Evolutionary conservation across 345 rosid species (phyloP), one percentile per base, ranked within the genome.

Genomic region (Melastoma malabathricum): DNA sequence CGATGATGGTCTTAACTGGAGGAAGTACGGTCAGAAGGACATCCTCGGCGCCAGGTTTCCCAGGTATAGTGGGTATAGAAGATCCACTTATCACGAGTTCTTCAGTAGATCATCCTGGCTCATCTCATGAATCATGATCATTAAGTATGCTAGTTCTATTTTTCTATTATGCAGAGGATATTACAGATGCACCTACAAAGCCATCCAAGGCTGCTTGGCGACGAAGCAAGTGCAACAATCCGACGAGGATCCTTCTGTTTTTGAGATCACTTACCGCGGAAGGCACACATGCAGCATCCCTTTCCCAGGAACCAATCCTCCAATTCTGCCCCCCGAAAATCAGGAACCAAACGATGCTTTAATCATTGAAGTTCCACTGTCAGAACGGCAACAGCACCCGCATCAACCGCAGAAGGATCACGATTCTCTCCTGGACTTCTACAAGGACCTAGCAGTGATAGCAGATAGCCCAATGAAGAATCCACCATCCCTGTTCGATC

Each of bases 141-240:
- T 34, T 9, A 9, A 34, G 9, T 7, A 34, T 9, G 41, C 10
- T 12, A 2, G 41, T 34, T 34, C 9, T 9, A 16, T 3, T 12
- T 15, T 13, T 9, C 44, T 9, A 55, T 48, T 18, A 22, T 8
- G 19, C 83, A 89, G 97, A 52, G 92, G 92, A 56, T 89, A 89
- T 51, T 89, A 83, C 57, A 78, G 96, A 64, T 89, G 97, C 70
- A 80, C 83, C 15, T 75, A 83, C 43, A 70, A 94, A 52, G 76
- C 73, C 48, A 59, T 64, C n/a, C 88, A 75, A 62, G 83, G 86
- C 45, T 89, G 97, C 60, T 63, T 69, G 69, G 94, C 97, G 1
- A 89, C 88, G 6, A 89, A 86, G 72, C 86, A 86, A 68, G 89
- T 89, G 43, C 97, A 89, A 52, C 72, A 84, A 73, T 79, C 88